Conservation (phyloP, 1,139 yeast species). For the Entelexis sorbosivorans region DNA sequence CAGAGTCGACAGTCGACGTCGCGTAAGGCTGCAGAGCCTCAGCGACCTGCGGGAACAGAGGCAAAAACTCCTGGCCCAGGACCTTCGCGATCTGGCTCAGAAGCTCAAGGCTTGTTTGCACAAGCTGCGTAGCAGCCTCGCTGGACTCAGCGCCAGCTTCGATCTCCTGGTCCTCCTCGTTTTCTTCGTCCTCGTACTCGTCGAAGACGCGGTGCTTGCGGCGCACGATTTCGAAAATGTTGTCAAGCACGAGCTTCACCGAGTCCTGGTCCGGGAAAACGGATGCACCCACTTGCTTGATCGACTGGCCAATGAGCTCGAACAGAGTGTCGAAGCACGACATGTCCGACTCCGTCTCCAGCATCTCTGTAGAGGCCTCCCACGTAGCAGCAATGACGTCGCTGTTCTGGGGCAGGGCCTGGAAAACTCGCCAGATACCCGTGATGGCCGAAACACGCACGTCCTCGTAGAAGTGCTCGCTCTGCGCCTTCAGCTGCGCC, state of each 20-base stretch:
- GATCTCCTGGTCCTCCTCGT: slow-evolving; percentile 37
- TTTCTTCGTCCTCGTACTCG: slow-evolving; percentile 45
- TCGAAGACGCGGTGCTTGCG: slow-evolving; percentile 59
- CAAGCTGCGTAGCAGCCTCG: slow-evolving; percentile 76
- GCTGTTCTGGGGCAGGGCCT: slow-evolving; percentile 39
- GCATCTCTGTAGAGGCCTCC: slow-evolving; percentile 47
- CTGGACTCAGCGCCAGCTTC: slow-evolving; percentile 36
- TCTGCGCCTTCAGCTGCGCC: slow-evolving; percentile 52
- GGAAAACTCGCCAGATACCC: slow-evolving; percentile 66
- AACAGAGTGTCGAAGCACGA: slow-evolving; percentile 23
- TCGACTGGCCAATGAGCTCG: slow-evolving; percentile 45
- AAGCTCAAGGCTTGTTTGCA: slow-evolving; percentile 79
- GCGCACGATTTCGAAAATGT: slow-evolving; percentile 62
- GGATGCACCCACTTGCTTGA: slow-evolving; percentile 51
- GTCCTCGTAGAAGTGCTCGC: slow-evolving; percentile 73
- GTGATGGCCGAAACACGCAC: slow-evolving; percentile 79
- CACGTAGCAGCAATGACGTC: slow-evolving; percentile 46
- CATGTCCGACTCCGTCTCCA: slow-evolving; percentile 70
- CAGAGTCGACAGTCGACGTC: slow-evolving; percentile 53
- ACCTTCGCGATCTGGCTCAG: slow-evolving; percentile 64
- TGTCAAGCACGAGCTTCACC: slow-evolving; percentile 54
- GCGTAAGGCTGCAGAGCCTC: slow-evolving; percentile 52
- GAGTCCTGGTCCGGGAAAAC: slow-evolving; percentile 72
- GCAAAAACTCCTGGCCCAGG: slow-evolving; percentile 62
- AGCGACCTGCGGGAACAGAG: slow-evolving; percentile 64